Conservation (phyloP, 78 protist species). For the Acrasis kona region DNA sequence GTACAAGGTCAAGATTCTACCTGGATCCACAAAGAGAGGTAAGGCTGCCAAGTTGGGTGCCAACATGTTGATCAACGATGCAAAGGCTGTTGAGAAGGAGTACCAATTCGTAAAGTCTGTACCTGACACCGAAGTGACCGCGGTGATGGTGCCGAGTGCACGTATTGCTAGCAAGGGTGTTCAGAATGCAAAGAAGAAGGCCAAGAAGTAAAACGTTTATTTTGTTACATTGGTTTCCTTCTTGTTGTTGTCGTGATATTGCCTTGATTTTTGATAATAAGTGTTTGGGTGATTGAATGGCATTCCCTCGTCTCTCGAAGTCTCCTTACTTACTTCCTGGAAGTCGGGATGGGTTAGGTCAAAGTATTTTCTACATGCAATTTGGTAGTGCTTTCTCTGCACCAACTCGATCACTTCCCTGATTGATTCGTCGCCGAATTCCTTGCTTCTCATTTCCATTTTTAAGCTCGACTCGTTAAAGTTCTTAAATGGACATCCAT, state of each 20-base stretch:
- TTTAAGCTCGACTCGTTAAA: constrained; percentile 13
- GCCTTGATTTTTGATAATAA: no score
- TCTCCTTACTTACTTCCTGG: no score
- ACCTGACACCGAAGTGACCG: no score
- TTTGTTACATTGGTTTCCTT: no score
- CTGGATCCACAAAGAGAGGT: neutral
- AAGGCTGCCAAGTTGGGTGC: neutral
- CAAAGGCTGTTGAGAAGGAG: neutral
- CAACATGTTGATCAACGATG: neutral
- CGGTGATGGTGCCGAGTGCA: no score
- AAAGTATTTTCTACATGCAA: constrained; percentile 7
- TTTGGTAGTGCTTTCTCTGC: constrained; percentile 30
- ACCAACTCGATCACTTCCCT: constrained; percentile 20
- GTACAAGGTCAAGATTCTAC: neutral
- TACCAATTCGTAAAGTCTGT: neutral
- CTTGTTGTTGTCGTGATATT: no score
- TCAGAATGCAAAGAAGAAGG: no score
- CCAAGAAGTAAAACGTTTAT: no score
- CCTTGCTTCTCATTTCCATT: neutral
- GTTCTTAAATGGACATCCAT: constrained; percentile 59
- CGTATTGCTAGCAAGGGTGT: no score
- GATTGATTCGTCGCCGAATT: neutral
- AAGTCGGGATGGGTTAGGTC: neutral
- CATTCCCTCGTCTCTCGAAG: no score
- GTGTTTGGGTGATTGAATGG: no score